These are phyloP conservation scores for Talaromyces thailandensis DNA, from an alignment of 495 filamentous ascomycete species.

Conservation along the genomic window DNA sequence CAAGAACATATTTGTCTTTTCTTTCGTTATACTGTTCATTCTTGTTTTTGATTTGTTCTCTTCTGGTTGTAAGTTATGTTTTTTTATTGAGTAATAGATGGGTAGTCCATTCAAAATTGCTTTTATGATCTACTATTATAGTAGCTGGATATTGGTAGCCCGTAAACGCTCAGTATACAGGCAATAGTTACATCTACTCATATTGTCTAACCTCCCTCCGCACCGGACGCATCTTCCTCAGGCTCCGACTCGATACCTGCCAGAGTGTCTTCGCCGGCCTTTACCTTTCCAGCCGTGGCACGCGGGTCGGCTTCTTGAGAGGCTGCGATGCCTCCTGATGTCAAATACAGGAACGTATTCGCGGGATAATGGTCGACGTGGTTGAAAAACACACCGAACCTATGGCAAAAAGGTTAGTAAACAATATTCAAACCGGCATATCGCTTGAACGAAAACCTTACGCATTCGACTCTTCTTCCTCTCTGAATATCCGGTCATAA, in stretches of 20 bases:
- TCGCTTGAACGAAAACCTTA: constrained; percentile 39
- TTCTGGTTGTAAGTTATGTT: neutral
- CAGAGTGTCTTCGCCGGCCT: constrained; percentile 14
- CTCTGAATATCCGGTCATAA: constrained; percentile 80
- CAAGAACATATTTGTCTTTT: neutral
- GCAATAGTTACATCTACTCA: neutral
- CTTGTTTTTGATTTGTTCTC: neutral
- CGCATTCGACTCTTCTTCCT: constrained; percentile 72
- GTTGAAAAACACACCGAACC: constrained; percentile 74
- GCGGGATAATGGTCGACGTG: constrained; percentile 71
- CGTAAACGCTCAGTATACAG: neutral
- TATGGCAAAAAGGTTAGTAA: constrained; percentile 15
- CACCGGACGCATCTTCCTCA: constrained; percentile 1
- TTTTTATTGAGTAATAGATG: neutral
- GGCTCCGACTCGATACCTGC: constrained; percentile 7
- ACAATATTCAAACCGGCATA: too few relatives aligned
- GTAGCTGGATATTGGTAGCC: neutral
- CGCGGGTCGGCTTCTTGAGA: constrained; percentile 19
- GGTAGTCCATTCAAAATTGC: neutral
- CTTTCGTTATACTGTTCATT: neutral
- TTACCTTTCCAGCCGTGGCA: constrained; percentile 12
- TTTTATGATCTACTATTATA: neutral
- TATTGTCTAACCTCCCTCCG: constrained; percentile 1
- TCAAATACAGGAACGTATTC: constrained; percentile 70
- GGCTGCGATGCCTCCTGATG: constrained; percentile 51